Conservation (phyloP, 768 basidiomycete genomes). For the Sarcomyxa edulis region DNA sequence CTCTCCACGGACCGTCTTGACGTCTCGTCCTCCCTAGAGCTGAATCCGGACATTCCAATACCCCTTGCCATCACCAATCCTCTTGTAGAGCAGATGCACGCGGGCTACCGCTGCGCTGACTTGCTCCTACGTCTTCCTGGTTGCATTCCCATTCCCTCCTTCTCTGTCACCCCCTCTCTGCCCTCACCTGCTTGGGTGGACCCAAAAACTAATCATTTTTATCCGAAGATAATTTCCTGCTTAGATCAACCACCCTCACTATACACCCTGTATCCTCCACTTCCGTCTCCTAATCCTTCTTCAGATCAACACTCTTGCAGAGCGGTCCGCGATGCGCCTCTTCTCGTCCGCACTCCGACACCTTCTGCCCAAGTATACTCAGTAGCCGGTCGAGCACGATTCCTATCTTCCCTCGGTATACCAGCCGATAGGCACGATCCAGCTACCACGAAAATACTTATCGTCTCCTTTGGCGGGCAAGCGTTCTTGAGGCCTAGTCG, state of each 20-base stretch:
- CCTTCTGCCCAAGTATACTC: slow-evolving; percentile 52
- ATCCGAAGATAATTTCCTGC: slow-evolving; percentile 34
- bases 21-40: slow-evolving; percentile 11
- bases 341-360: slow-evolving; percentile 63
- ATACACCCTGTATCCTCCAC: slow-evolving; percentile 32
- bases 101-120: slow-evolving; percentile 68
- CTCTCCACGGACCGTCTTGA: slow-evolving; percentile 55
- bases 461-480: slow-evolving; percentile 82
- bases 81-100: slow-evolving; percentile 55
- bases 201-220: slow-evolving; percentile 37
- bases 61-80: slow-evolving; percentile 46
- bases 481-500: slow-evolving; percentile 54
- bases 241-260: slow-evolving; percentile 28
- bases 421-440: slow-evolving; percentile 41
- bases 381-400: slow-evolving; percentile 37
- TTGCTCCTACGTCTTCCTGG: slow-evolving; percentile 69
- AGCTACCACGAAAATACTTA: slow-evolving; percentile 49
- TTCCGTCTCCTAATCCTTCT: slow-evolving; percentile 33
- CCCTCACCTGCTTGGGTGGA: slow-evolving; percentile 67
- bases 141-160: slow-evolving; percentile 73
- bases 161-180: slow-evolving; percentile 44
- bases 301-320: slow-evolving; percentile 22
- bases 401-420: slow-evolving; percentile 58
- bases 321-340: slow-evolving; percentile 47
- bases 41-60: slow-evolving; percentile 52